These are phyloP conservation scores for Ganoderma resinaceum DNA, from an alignment of 1,284 basidiomycete genomes.

Conservation along the genomic window DNA sequence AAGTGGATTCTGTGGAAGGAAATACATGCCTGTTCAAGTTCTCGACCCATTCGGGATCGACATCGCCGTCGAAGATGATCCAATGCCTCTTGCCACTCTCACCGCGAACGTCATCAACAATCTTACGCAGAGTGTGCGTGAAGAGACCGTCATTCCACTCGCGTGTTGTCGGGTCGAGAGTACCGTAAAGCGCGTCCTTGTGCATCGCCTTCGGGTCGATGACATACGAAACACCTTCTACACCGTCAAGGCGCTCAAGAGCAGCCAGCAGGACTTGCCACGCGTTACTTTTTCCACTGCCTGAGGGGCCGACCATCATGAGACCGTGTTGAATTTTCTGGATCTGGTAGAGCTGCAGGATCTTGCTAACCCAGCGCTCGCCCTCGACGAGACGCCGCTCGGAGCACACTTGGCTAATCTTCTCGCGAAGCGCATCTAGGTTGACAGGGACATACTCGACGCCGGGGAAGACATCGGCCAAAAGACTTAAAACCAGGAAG, in stretches of 20 bases:
- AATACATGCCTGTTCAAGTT: constrained; percentile 91
- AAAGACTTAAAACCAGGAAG: constrained; percentile 62
- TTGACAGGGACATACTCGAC: constrained; percentile 92
- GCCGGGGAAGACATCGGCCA: constrained; percentile 98
- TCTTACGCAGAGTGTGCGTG: constrained; percentile 97
- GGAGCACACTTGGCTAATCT: constrained; percentile 88
- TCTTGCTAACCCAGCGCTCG: constrained; percentile 94
- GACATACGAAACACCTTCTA: constrained; percentile 94
- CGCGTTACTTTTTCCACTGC: constrained; percentile 96
- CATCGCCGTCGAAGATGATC: constrained; percentile 99
- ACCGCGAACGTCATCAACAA: constrained; percentile 98
- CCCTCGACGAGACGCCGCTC: constrained; percentile 88
- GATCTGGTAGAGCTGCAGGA: constrained; percentile 98
- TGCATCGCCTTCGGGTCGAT: constrained; percentile 99
- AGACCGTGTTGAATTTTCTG: constrained; percentile 99
- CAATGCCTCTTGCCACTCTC: constrained; percentile 97
- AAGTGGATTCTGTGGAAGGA: constrained; percentile 4
- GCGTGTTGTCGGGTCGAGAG: constrained; percentile 95
- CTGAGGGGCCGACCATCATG: constrained; percentile 99
- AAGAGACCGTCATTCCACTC: constrained; percentile 99
- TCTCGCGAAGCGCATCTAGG: constrained; percentile 82
- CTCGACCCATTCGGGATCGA: constrained; percentile 99
- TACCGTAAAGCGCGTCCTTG: constrained; percentile 98
- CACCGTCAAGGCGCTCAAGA: constrained; percentile 89
- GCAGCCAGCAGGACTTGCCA: constrained; percentile 96